Evolutionary conservation across 2,329 filamentous ascomycete genomes (phyloP), one percentile per base, ranked within the genome.

Genomic region (Pseudogymnoascus sp.): DNA sequence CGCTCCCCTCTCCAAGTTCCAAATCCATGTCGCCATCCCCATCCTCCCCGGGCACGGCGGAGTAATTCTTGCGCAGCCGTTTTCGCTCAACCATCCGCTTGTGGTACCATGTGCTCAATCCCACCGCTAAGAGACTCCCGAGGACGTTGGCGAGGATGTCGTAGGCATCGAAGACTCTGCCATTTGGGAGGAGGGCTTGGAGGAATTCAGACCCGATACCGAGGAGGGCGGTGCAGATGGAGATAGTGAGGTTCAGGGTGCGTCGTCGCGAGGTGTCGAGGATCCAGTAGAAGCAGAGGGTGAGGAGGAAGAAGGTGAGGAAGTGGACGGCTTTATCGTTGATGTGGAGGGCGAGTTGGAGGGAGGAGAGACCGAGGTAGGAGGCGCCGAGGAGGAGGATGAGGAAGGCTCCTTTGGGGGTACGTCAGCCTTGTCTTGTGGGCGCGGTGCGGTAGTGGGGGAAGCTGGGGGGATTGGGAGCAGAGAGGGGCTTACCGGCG

Each of bases 271-370:
- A 89, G 62, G 92, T 96, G 75, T 99, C 95, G 70, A 97, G 78
- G 73, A 97, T 90, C 92, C 95, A 99, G 84, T 99, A 99, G 82
- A 97, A 97, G 69, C 84, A 78, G 68, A 90, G 77, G 14, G 93
- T 96, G 62, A 99, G 83, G 68, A 91, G 74, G 81, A 97, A 96
- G 80, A 99, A 97, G 71, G 90, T 93, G 64, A 92, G 66, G 70
- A 90, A 82, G 77, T 97, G 95, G 29, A 97, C 83, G 71, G 89
- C 79, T 77, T 99, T 97, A 82, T 97, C 93, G 79, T 96, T 92
- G 74, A 93, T 83, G 71, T 81, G 75, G 66, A 76, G 69, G 66
- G 77, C 77, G 69, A 85, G 71, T 68, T 86, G 82, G 63, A 86
- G 73, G 40, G 82, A 78, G 34, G 90, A 87, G 64, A 97, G 88